Evolutionary conservation across 768 basidiomycete species (phyloP).

Genomic region (Rhodotorula babjevae): DNA sequence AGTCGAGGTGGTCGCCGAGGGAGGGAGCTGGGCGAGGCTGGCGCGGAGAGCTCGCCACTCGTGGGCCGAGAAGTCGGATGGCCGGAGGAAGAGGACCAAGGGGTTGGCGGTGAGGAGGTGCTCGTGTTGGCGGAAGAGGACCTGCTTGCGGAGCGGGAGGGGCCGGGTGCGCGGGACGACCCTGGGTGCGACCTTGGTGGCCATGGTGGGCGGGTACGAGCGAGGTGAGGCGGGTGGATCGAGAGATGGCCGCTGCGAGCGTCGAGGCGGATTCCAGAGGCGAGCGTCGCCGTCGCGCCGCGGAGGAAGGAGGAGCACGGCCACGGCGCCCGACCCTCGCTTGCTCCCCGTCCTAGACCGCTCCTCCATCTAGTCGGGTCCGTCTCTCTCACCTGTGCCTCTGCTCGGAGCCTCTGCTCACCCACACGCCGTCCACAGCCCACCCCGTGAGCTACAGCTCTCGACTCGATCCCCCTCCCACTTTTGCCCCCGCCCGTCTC

Average conservation of each 20-base stretch:
- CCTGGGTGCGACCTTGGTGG: not conserved
- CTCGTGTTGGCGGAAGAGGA: constrained; percentile 73
- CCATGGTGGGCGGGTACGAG: not conserved
- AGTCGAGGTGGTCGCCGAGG: too few species aligned
- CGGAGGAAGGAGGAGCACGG: too few species aligned
- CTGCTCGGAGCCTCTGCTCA: not conserved
- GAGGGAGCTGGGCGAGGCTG: constrained; percentile 59
- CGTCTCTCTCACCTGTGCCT: not conserved
- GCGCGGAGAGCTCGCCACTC: constrained; percentile 64
- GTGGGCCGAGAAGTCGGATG: constrained; percentile 66
- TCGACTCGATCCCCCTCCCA: not conserved
- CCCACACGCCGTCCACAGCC: not conserved
- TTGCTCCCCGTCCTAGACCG: not conserved
- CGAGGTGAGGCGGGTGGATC: not conserved
- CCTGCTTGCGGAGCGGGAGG: constrained; percentile 72
- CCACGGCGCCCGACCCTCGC: too few species aligned
- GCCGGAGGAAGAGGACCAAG: constrained; percentile 72
- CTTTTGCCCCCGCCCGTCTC: not conserved
- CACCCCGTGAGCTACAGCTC: constrained; percentile 4
- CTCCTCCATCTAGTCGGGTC: not conserved
- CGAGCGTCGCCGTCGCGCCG: too few species aligned
- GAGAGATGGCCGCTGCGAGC: not conserved
- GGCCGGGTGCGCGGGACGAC: constrained; percentile 51
- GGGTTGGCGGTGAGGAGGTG: constrained; percentile 60
- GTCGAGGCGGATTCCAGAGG: not conserved